A percentile compares a stretch with the other conserved stretches of the same genome.
Evolutionary conservation across 805 yeast species (phyloP).

Genomic region (Starmerella potacharoeniae): DNA sequence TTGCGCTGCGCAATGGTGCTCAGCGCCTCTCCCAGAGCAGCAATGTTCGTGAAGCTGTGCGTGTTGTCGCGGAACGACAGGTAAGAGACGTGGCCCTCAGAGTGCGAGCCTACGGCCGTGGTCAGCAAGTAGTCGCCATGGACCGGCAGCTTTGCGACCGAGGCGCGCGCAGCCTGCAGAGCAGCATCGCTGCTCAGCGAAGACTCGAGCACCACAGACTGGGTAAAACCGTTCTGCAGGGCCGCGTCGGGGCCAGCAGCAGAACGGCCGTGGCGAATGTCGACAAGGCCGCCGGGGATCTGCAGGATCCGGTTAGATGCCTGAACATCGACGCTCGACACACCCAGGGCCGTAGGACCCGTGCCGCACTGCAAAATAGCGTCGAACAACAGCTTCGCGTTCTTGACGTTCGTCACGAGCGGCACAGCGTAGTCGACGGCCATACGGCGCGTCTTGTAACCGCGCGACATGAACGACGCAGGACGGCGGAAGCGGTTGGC

Average conservation of each 20-base stretch:
- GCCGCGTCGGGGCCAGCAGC: conserved; percentile 52
- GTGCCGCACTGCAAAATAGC: conserved; percentile 36
- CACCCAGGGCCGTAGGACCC: conserved; percentile 40
- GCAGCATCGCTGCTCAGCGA: conserved; percentile 58
- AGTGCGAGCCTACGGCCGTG: conserved; percentile 69
- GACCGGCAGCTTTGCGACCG: conserved; percentile 33
- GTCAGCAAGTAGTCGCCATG: conserved; percentile 66
- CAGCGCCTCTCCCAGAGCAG: conserved; percentile 53
- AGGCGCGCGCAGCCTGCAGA: conserved; percentile 50
- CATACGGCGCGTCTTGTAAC: conserved; percentile 98
- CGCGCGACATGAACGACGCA: conserved; percentile 93
- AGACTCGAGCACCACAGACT: conserved; percentile 53
- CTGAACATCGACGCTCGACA: conserved; percentile 73
- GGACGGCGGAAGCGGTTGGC: conserved; percentile 97
- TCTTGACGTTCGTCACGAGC: conserved; percentile 90
- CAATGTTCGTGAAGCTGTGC: conserved; percentile 33
- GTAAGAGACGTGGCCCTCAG: conserved; percentile 47
- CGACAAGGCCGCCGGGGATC: conserved; percentile 71
- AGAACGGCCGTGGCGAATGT: conserved; percentile 63
- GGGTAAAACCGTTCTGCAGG: conserved; percentile 79
- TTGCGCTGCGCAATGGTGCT: conserved; percentile 61
- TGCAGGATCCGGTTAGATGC: conserved; percentile 73
- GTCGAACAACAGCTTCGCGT: conserved; percentile 90
- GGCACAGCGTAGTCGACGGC: conserved; percentile 99
- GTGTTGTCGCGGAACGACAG: conserved; percentile 44